These are phyloP conservation scores for Claviceps digitariae DNA, from an alignment of 2,329 filamentous ascomycete species.

Conservation along the genomic window DNA sequence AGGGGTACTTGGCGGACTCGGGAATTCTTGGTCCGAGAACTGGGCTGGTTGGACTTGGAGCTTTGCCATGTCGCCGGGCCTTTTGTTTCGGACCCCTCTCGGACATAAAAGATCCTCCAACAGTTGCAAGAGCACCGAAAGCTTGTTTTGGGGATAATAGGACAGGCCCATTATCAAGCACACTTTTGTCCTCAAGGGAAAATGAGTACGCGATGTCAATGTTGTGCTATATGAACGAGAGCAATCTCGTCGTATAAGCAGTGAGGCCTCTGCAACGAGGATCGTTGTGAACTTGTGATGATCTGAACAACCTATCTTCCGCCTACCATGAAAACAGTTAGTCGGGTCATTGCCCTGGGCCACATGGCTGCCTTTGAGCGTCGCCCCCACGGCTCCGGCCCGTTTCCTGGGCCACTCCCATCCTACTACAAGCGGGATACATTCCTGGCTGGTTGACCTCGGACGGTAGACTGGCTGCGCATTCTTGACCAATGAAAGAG, in stretches of 20 bases:
- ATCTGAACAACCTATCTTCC: not conserved
- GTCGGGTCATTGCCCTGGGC: not conserved
- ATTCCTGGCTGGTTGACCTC: not conserved
- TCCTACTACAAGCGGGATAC: not conserved
- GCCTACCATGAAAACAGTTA: not conserved
- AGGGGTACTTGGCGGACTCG: not conserved
- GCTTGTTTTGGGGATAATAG: not conserved
- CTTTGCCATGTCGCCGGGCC: not conserved
- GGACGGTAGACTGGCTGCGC: not conserved
- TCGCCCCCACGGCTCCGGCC: not conserved
- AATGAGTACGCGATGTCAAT: not conserved
- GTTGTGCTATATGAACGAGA: not conserved
- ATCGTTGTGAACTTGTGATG: not conserved
- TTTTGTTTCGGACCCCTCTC: not conserved
- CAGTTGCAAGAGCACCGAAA: not conserved
- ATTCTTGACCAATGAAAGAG: not conserved
- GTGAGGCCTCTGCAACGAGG: not conserved
- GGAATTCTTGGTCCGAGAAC: not conserved
- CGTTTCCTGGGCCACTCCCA: not conserved
- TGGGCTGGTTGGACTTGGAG: not conserved
- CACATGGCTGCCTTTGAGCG: not conserved
- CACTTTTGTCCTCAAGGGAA: not conserved
- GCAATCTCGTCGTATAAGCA: not conserved
- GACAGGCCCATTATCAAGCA: not conserved
- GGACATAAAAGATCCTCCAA: not conserved